Percentiles rank a stretch among this genome's conserved stretches.
phyloP scores from a whole-genome alignment of 495 filamentous ascomycete genomes.

The Penicillium soppii region DNA sequence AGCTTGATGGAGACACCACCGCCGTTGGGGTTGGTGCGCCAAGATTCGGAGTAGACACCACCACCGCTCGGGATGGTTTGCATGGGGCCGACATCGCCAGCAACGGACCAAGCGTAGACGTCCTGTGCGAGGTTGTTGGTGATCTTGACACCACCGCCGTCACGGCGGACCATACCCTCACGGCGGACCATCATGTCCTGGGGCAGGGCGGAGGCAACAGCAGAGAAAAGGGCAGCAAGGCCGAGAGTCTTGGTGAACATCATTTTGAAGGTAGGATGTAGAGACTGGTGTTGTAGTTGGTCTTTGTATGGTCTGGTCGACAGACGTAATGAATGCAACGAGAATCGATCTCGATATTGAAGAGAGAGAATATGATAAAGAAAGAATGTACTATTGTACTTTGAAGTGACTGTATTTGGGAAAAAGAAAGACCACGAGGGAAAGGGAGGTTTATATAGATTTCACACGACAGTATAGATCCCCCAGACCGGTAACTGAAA shows the following conservation, averaged over 20 bases:
- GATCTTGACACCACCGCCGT: constrained; percentile 33
- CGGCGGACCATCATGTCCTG: constrained; percentile 28
- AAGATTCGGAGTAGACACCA: constrained; percentile 36
- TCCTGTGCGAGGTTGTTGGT: constrained; percentile 38
- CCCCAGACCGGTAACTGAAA: constrained; percentile 21
- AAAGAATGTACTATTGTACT: constrained; percentile 13
- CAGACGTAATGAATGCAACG: constrained; percentile 26
- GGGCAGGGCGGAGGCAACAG: constrained; percentile 40
- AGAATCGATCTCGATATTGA: constrained; percentile 28
- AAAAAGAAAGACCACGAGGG: constrained; percentile 7
- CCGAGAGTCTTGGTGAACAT: constrained; percentile 47
- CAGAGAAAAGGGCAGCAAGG: constrained; percentile 36
- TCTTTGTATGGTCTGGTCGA: constrained; percentile 25
- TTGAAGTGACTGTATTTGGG: constrained; percentile 17
- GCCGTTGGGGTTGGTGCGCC: constrained; percentile 37
- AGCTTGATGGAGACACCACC: constrained; percentile 49
- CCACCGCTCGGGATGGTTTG: constrained; percentile 29
- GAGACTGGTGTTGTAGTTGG: constrained; percentile 18
- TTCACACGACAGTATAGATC: not conserved
- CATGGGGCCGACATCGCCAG: constrained; percentile 28
- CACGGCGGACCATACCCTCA: constrained; percentile 18
- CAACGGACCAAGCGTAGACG: constrained; percentile 45
- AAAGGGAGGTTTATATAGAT: constrained; percentile 23
- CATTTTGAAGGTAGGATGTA: constrained; percentile 35
- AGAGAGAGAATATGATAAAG: constrained; percentile 14